Evolutionary conservation across 2,329 filamentous ascomycete genomes (phyloP).

Genomic region (Colletotrichum phormii): DNA sequence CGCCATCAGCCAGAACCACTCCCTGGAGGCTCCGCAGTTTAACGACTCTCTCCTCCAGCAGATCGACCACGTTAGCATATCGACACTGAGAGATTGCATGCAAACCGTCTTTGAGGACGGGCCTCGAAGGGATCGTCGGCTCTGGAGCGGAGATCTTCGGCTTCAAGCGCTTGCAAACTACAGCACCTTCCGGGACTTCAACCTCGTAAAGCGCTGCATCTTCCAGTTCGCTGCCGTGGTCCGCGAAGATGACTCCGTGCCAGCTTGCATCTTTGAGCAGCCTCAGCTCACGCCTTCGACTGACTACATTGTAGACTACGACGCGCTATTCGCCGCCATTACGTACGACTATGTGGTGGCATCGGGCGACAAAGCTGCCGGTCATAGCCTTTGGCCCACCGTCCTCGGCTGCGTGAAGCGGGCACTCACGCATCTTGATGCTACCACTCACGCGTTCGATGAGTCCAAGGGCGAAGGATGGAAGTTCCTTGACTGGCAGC

Average conservation of each 20-base stretch:
- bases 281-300: conserved; percentile 43
- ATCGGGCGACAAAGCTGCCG: conserved; percentile 45
- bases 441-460: conserved; percentile 39
- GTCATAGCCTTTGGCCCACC: conserved; percentile 45
- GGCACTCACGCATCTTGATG: conserved; percentile 42
- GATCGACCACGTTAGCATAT: conserved; percentile 46
- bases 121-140: conserved; percentile 48
- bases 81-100: conserved; percentile 52
- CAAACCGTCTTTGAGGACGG: conserved; percentile 53
- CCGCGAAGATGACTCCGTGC: conserved; percentile 46
- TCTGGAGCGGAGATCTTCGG: conserved; percentile 51
- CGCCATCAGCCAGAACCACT: conserved; percentile 39
- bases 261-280: conserved; percentile 49
- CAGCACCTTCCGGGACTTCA: conserved; percentile 48
- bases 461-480: conserved; percentile 37
- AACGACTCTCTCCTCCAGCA: conserved; percentile 39
- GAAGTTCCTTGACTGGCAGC: conserved; percentile 49
- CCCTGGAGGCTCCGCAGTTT: conserved; percentile 37
- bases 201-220: conserved; percentile 49
- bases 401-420: conserved; percentile 44
- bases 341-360: conserved; percentile 47
- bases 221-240: conserved; percentile 49
- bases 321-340: conserved; percentile 47
- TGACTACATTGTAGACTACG: conserved; percentile 52
- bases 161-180: conserved; percentile 52